Base-by-base conservation (phyloP, 176 grass and related monocot genomes). In the Triticum timopheevii region DNA sequence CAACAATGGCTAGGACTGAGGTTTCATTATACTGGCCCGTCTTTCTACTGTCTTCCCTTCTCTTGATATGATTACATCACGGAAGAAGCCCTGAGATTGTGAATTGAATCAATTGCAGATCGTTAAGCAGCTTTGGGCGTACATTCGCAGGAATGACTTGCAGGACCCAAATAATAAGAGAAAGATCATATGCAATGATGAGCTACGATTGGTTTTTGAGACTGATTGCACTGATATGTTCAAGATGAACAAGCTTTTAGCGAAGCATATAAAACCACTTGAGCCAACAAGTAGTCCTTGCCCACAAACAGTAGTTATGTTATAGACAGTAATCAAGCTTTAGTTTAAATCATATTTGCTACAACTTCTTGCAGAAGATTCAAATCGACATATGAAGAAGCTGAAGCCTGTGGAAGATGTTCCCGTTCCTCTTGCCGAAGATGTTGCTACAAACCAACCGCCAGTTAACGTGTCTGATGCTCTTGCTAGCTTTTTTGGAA, bases 1-100 rank as follows among this genome's bases (percentile, higher is more conserved):
- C 97, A 86, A 90, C 92, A 69, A 99, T 99, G 97, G 92, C 97
- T 86, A 94, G 97, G 78, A 99, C 97, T 72, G 92, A 98, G 92
- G 97, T 98, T 82, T 82, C 24, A 5, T 87, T 47, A 77, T 84
- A 31, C 20, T 86, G 19, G 12, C 74, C 22, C 70, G 54, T 66
- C 40, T 61, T 79, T 85, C 19, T 70, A 82, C 71, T 76, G 16
- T 54, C 56, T 62, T 74, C 17, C 4, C 38, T 49, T 87, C 13
- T 80, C 10, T 82, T 79, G 15, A 56, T 54, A 54, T 47, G n/a
- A 69, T 80, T 81, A 80, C 73, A 74, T 69, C 61, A 42, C 28
- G 25, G 69, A 47, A 69, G 8, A 16, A 64, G 82, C 28, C 65
- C 78, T 88, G 65, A 75, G 6, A 22, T 35, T 76, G 30, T 78